Evolutionary conservation across 352 stramenopile genomes (phyloP).

Genomic region (Phytophthora ramorum): DNA sequence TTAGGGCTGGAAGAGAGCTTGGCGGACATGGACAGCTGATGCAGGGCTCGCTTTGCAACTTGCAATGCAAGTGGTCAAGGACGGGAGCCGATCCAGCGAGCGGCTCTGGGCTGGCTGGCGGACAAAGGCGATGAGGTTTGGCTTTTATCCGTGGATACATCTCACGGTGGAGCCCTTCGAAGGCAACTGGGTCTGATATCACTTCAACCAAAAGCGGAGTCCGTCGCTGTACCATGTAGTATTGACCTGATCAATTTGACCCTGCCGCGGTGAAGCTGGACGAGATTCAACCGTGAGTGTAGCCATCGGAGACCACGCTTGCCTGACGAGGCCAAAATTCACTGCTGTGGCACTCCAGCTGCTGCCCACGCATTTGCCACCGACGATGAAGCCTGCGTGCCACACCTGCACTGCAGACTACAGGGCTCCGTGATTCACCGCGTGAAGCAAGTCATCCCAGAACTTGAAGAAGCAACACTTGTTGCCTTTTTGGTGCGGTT

Average conservation of each 20-base stretch:
- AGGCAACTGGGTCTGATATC: not conserved
- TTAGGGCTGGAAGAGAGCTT: not conserved
- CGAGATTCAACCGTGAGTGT: not conserved
- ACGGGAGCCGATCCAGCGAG: not conserved
- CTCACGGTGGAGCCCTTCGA: not conserved
- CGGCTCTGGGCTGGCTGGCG: not conserved
- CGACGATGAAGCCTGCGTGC: too few relatives aligned
- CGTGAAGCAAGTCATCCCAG: too few relatives aligned
- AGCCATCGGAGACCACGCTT: not conserved
- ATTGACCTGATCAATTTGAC: too few relatives aligned
- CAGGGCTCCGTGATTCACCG: too few relatives aligned
- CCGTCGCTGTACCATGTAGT: not conserved
- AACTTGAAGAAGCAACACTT: too few relatives aligned
- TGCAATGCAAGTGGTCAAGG: too few relatives aligned
- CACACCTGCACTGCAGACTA: too few relatives aligned
- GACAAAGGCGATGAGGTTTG: not conserved
- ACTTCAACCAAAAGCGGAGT: not conserved
- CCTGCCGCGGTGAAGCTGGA: not conserved
- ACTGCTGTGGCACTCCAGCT: too few relatives aligned
- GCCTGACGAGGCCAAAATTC: not conserved
- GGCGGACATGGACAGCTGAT: too few relatives aligned
- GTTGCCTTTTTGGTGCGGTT: not conserved
- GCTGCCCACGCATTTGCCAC: too few relatives aligned
- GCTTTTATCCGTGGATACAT: slow-evolving; percentile 4
- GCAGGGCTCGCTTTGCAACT: too few relatives aligned